Percentiles rank a stretch among this genome's conserved stretches.
These are phyloP conservation scores for Candida neerlandica DNA, from an alignment of 1,139 yeast genomes.

Conservation along the genomic window DNA sequence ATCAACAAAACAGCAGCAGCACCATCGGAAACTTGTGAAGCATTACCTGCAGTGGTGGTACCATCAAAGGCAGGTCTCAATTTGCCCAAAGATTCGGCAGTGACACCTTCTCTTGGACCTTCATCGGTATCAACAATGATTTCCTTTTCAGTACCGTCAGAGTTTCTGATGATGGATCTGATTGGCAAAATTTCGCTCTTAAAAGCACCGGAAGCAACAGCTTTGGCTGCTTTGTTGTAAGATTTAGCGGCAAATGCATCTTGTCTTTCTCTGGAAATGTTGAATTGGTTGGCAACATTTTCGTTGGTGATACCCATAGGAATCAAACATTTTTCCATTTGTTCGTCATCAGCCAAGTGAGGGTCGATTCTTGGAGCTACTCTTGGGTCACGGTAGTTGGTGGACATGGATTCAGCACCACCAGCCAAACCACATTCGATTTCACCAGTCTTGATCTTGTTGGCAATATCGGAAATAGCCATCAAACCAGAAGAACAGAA, in stretches of 20 bases:
- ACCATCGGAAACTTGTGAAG: slow-evolving; percentile 95
- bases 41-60: slow-evolving; percentile 91
- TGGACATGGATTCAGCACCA: slow-evolving; percentile 93
- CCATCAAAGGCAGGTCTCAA: slow-evolving; percentile 93
- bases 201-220: slow-evolving; percentile 71
- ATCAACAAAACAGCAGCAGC: slow-evolving; percentile 88
- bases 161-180: slow-evolving; percentile 53
- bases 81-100: slow-evolving; percentile 71
- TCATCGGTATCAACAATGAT: slow-evolving; percentile 73
- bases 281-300: slow-evolving; percentile 50
- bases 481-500: slow-evolving; percentile 94
- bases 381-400: slow-evolving; percentile 78
- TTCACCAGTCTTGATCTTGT: slow-evolving; percentile 84
- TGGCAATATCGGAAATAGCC: slow-evolving; percentile 88
- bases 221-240: slow-evolving; percentile 79
- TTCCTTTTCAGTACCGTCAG: slow-evolving; percentile 46
- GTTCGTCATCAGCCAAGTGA: slow-evolving; percentile 31
- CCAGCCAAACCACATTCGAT: slow-evolving; percentile 88
- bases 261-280: slow-evolving; percentile 69
- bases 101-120: slow-evolving; percentile 88
- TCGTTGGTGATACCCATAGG: slow-evolving; percentile 80
- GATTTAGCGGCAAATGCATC: slow-evolving; percentile 87
- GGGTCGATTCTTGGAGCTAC: slow-evolving; percentile 66
- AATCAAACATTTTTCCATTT: slow-evolving; percentile 37
- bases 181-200: slow-evolving; percentile 86